Evolutionary conservation across 2,329 filamentous ascomycete species (phyloP).

Genomic region (Colletotrichum ledebouriae): DNA sequence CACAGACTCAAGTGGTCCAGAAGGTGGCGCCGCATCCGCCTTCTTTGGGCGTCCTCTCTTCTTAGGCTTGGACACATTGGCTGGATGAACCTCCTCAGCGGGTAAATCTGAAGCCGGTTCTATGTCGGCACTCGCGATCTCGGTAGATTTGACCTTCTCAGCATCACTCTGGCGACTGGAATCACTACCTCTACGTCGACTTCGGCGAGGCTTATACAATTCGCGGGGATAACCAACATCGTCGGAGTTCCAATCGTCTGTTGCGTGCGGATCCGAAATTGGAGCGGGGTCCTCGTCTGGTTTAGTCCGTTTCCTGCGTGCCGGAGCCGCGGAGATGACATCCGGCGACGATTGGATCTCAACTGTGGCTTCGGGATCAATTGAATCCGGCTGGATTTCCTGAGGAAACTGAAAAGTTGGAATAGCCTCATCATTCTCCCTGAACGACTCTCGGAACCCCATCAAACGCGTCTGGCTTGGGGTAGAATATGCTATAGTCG

Average conservation of each 20-base stretch:
- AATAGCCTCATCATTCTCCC: conserved; percentile 1
- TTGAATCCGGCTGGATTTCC: neutral
- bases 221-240: conserved; percentile 23
- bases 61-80: conserved; percentile 14
- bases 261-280: neutral
- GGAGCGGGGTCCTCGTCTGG: neutral
- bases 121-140: conserved; percentile 21
- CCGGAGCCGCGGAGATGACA: conserved; percentile 41
- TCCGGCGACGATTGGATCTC: conserved; percentile 44
- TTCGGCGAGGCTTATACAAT: conserved; percentile 30
- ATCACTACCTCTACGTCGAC: conserved; percentile 41
- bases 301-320: conserved; percentile 32
- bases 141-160: conserved; percentile 1
- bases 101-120: neutral
- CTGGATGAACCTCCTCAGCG: neutral
- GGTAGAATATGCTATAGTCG: conserved; percentile 53
- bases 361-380: neutral
- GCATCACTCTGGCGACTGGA: conserved; percentile 31
- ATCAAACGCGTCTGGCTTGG: conserved; percentile 48
- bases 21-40: neutral
- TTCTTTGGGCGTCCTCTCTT: conserved; percentile 44
- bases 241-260: conserved; percentile 42
- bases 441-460: neutral
- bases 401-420: conserved; percentile 5
- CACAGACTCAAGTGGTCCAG: neutral